A percentile compares a stretch with the other conserved stretches of the same genome.
These are phyloP conservation scores for Pittosporum tobira DNA, from an alignment of 129 eudicot genomes.

Conservation along the genomic window DNA sequence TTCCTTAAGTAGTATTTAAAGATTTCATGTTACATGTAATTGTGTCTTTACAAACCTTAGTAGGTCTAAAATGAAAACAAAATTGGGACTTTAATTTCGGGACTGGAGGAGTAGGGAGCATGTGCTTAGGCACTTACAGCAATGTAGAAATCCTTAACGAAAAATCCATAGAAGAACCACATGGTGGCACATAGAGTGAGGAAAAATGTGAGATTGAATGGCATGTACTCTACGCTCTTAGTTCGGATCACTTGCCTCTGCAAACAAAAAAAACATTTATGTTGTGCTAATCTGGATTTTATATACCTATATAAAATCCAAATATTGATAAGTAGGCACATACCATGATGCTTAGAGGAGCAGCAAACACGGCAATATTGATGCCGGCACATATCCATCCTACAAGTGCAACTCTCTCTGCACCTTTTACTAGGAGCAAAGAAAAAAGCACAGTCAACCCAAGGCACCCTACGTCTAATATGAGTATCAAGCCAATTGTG, in stretches of 20 bases:
- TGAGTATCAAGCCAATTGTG: conserved; percentile 27
- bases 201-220: background rate
- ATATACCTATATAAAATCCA: too few species aligned
- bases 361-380: conserved; percentile 59
- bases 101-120: too few species aligned
- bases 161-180: background rate
- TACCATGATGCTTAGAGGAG: conserved; percentile 76
- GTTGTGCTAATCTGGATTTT: too few species aligned
- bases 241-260: too few species aligned
- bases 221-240: too few species aligned
- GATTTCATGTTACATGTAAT: too few species aligned
- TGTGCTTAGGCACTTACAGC: too few species aligned
- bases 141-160: background rate
- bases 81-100: too few species aligned
- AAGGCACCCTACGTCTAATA: conserved; percentile 41
- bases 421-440: conserved; percentile 28
- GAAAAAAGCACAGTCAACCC: conserved; percentile 34
- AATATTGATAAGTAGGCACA: background rate
- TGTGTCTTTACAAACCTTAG: too few species aligned
- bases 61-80: too few species aligned
- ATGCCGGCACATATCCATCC: conserved; percentile 63
- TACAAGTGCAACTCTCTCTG: conserved; percentile 35
- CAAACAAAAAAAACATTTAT: too few species aligned
- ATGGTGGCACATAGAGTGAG: background rate
- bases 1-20: too few species aligned